Base-by-base conservation (phyloP, 352 stramenopile species). In the Phytophthora aleatoria region DNA sequence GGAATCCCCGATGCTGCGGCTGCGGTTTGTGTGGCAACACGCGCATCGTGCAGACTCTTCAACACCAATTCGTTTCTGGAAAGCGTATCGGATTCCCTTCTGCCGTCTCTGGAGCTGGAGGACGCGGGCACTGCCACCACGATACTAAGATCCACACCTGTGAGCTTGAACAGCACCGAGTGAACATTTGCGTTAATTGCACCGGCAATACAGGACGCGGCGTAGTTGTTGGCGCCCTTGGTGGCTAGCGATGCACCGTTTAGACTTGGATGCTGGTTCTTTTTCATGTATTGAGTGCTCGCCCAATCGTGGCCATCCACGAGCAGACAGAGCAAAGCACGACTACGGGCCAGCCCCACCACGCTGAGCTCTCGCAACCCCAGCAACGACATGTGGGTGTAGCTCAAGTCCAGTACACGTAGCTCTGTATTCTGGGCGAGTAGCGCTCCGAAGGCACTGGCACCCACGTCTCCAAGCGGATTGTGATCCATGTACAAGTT, bases 401-500 rank as follows among this genome's bases (percentile, higher is more conserved):
- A 94, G 66, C 86, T 93, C 41, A 94, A 52, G 53, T 94, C 86
- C 13, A 94, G 57, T 35, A 94, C 86, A 6, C 84, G 82, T 30
- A 94, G 56, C 39, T 85, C 79, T n/a, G 56, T 48, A 54, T 91
- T 92, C 60, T 91, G 86, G 53, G 81, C 81, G 31, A 94, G 64
- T 38, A 91, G 64, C 8, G 76, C 80, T 55, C 84, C 86, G 42
- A 92, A 86, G 6, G 82, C 86, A 48, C 76, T 79, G 2, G 83
- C 86, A 9, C 83, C 84, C 12, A 76, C 71, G 49, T 94, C 86
- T 9, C 86, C 86, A n/a, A 94, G 67, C n/a, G 83, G 83, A 55
- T 94, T 94, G 62, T 92, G 90, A 64, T 94, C 86, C 28, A 94
- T 69, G 58, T 94, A 94, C 48, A 94, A 68, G 43, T 92, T 94